Evolutionary conservation across 495 filamentous ascomycete species (phyloP).

Genomic region (Penicillium cataractarum): DNA sequence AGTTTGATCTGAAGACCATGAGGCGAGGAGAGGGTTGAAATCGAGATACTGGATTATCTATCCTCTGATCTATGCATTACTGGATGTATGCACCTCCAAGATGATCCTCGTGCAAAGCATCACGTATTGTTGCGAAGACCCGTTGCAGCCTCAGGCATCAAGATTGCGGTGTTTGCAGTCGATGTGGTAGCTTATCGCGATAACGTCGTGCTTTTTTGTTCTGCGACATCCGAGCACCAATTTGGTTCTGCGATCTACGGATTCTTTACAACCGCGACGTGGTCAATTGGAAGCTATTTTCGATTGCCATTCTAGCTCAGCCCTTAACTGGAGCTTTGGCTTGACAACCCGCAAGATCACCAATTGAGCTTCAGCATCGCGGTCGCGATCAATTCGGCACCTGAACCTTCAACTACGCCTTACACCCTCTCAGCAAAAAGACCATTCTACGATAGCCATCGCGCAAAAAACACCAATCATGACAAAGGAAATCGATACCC

Average conservation of each 20-base stretch:
- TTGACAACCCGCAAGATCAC: background rate
- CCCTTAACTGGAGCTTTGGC: background rate
- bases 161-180: background rate
- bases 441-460: background rate
- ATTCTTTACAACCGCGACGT: background rate
- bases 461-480: background rate
- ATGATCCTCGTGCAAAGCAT: too few relatives aligned
- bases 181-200: constrained; percentile 7
- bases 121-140: too few relatives aligned
- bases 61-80: too few relatives aligned
- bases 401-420: background rate
- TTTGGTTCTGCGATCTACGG: background rate
- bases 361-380: background rate
- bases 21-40: too few relatives aligned
- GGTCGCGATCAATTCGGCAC: background rate
- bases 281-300: background rate
- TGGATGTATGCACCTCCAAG: too few relatives aligned
- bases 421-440: background rate
- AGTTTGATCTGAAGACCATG: too few relatives aligned
- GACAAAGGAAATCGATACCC: background rate
- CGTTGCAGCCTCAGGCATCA: background rate
- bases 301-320: background rate
- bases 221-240: background rate
- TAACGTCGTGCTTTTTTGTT: background rate
- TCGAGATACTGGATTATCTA: too few relatives aligned